Conservation (phyloP, 2,329 filamentous ascomycete species). For the Trichothecium sympodiale region DNA sequence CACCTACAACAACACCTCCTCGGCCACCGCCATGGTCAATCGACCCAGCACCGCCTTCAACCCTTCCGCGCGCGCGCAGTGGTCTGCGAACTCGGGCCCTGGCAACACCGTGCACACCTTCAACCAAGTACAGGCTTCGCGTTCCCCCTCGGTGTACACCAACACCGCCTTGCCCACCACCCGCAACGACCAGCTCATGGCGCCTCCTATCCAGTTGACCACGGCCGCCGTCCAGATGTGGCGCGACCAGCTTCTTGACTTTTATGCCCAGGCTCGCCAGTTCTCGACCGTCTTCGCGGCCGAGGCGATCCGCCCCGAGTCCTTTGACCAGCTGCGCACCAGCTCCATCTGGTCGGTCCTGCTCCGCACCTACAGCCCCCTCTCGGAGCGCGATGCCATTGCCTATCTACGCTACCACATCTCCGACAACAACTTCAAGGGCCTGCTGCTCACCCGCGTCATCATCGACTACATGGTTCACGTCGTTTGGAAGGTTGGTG, state of each 20-base stretch:
- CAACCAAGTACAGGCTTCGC: too few relatives aligned
- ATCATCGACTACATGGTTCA: slow-evolving; percentile 31
- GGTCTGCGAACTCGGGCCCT: too few relatives aligned
- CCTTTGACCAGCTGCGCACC: slow-evolving; percentile 14
- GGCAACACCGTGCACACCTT: too few relatives aligned
- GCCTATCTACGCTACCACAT: slow-evolving; percentile 30
- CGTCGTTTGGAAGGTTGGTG: slow-evolving; percentile 26
- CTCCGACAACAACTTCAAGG: slow-evolving; percentile 25
- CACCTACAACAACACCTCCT: too few relatives aligned
- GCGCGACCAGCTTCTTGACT: slow-evolving; percentile 24
- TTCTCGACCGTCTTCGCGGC: slow-evolving; percentile 24
- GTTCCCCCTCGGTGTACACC: too few relatives aligned
- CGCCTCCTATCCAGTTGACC: slow-evolving; percentile 22
- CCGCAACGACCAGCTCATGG: slow-evolving; percentile 5
- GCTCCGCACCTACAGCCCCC: slow-evolving; percentile 23
- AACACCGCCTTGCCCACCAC: too few relatives aligned
- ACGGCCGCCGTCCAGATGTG: slow-evolving; percentile 21
- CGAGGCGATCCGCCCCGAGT: slow-evolving; percentile 15
- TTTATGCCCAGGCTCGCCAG: slow-evolving; percentile 22
- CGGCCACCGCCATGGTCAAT: too few relatives aligned
- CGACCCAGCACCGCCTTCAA: too few relatives aligned
- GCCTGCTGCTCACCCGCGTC: slow-evolving; percentile 30
- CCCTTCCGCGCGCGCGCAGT: too few relatives aligned
- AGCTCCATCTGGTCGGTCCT: slow-evolving; percentile 25
- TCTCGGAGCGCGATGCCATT: slow-evolving; percentile 24